These are phyloP conservation scores for Avena sativa DNA, from an alignment of 176 grass and related monocot genomes.

Conservation along the genomic window DNA sequence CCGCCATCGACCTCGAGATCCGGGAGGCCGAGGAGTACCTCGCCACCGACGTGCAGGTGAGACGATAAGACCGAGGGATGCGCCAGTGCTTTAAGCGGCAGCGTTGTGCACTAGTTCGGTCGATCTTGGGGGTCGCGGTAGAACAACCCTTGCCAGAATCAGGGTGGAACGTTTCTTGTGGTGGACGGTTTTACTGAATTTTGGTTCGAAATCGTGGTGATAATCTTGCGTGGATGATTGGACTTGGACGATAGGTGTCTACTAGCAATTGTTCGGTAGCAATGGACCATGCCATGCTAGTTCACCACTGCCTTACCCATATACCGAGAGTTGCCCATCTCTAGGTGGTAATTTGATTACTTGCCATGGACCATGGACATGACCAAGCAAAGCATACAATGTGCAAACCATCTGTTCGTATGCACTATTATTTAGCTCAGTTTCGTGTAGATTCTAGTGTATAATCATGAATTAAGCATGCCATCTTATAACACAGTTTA, in stretches of 20 bases:
- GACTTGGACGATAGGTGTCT: too few species aligned
- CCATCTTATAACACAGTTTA: too few species aligned
- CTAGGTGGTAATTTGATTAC: not conserved
- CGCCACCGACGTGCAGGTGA: conserved; percentile 70
- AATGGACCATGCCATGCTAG: not conserved
- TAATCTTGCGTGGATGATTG: too few species aligned
- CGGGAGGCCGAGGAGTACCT: conserved; percentile 71
- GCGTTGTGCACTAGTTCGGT: too few species aligned
- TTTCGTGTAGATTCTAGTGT: not conserved
- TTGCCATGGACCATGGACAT: not conserved
- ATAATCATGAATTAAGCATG: not conserved
- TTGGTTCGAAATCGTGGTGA: too few species aligned
- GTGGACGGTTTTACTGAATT: too few species aligned
- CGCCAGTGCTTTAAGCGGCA: not conserved
- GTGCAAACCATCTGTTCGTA: not conserved
- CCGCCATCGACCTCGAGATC: conserved; percentile 72
- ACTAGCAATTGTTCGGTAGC: not conserved
- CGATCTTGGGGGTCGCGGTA: too few species aligned
- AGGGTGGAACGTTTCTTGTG: too few species aligned
- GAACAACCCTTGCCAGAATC: too few species aligned
- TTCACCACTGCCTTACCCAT: not conserved
- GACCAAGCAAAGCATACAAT: not conserved
- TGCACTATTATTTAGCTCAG: not conserved
- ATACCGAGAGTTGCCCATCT: not conserved
- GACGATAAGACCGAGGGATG: too few species aligned